These are phyloP conservation scores for Penicillium oxalicum DNA, from an alignment of 2,329 filamentous ascomycete species.

Conservation along the genomic window DNA sequence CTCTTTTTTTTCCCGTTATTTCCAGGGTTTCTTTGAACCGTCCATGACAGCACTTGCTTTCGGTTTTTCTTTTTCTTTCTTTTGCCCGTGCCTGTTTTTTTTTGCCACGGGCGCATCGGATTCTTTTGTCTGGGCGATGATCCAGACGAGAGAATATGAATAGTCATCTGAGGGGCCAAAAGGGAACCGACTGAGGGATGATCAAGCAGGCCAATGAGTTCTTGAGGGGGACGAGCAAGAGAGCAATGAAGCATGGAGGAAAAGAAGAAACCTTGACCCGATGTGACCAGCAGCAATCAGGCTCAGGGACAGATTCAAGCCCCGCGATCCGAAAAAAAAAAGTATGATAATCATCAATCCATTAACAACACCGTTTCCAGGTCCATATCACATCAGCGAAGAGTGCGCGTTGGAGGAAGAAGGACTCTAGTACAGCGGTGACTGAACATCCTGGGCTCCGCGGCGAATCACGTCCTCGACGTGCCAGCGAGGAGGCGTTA, in stretches of 20 bases:
- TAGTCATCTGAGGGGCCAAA: too few relatives aligned
- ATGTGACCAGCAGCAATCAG: slow-evolving; percentile 34
- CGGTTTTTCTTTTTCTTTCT: background rate
- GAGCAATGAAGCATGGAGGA: slow-evolving; percentile 7
- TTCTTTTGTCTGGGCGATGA: too few relatives aligned
- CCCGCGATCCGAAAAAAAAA: slow-evolving; percentile 3
- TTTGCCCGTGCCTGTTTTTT: background rate
- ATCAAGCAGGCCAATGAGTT: background rate
- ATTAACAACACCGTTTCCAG: slow-evolving; percentile 9
- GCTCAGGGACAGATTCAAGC: slow-evolving; percentile 23
- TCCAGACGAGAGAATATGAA: too few relatives aligned
- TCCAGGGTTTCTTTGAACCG: background rate
- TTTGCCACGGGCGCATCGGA: background rate
- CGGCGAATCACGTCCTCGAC: slow-evolving; percentile 67
- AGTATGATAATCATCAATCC: slow-evolving; percentile 7
- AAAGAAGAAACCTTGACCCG: slow-evolving; percentile 19
- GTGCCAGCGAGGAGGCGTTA: slow-evolving; percentile 69
- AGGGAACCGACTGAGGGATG: too few relatives aligned
- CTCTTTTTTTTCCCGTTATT: slow-evolving; percentile 7
- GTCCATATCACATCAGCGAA: slow-evolving; percentile 12
- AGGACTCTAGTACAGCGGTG: slow-evolving; percentile 55
- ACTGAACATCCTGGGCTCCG: slow-evolving; percentile 70
- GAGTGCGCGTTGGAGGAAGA: slow-evolving; percentile 3
- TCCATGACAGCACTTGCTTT: background rate
- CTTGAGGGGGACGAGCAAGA: background rate